Evolutionary conservation across 495 filamentous ascomycete genomes (phyloP).

Genomic region (Penicillium ochrochloron): DNA sequence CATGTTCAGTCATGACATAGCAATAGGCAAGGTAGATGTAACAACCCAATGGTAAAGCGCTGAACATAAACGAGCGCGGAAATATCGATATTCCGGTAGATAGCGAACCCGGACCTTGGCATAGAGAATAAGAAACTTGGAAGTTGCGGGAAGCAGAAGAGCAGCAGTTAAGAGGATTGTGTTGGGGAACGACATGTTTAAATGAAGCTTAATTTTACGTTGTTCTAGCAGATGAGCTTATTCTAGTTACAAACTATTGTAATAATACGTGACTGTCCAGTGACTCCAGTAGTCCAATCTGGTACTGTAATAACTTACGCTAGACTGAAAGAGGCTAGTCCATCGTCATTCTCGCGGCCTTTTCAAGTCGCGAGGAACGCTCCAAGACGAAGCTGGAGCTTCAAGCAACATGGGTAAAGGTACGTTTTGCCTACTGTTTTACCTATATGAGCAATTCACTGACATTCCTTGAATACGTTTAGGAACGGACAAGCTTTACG

Average conservation of each 20-base stretch:
- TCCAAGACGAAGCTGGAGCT: slow-evolving; percentile 14
- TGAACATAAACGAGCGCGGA: too few relatives aligned
- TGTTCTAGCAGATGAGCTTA: neutral
- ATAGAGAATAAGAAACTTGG: neutral
- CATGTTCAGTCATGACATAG: too few relatives aligned
- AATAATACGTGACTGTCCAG: neutral
- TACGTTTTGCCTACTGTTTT: slow-evolving; percentile 30
- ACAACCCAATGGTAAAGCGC: too few relatives aligned
- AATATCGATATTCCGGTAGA: too few relatives aligned
- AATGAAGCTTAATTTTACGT: neutral
- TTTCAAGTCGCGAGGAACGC: slow-evolving; percentile 15
- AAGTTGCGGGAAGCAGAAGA: neutral
- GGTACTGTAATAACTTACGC: neutral
- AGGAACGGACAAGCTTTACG: slow-evolving; percentile 79
- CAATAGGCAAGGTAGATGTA: too few relatives aligned
- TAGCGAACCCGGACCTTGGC: too few relatives aligned
- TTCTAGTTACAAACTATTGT: neutral
- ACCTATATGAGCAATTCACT: neutral
- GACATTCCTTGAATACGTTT: slow-evolving; percentile 12
- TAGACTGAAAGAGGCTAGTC: slow-evolving; percentile 31
- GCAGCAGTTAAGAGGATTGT: neutral
- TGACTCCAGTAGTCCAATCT: too few relatives aligned
- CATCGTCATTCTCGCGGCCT: slow-evolving; percentile 26
- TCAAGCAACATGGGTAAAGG: slow-evolving; percentile 61
- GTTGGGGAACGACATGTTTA: neutral